Conservation (phyloP, 495 filamentous ascomycete genomes). For the Aspergillus sparsus region DNA sequence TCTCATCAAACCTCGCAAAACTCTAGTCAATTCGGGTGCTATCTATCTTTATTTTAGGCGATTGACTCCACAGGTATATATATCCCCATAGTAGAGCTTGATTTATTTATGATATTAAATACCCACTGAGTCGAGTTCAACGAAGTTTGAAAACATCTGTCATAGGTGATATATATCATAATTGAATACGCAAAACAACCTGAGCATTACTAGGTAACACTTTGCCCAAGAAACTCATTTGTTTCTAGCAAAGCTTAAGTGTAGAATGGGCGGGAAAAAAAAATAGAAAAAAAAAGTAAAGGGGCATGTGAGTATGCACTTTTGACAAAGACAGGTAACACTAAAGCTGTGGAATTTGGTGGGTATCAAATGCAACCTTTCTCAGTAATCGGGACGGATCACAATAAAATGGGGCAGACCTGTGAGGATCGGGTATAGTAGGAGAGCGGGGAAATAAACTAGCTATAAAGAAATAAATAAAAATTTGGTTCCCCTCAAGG, state of each 20-base stretch:
- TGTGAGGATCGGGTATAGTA: not conserved
- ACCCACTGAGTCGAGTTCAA: too few relatives aligned
- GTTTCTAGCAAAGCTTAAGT: too few relatives aligned
- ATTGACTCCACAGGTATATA: too few relatives aligned
- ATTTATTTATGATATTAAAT: too few relatives aligned
- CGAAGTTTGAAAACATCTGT: too few relatives aligned
- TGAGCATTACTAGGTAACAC: too few relatives aligned
- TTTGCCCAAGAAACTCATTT: too few relatives aligned
- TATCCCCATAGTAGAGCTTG: too few relatives aligned
- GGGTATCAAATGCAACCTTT: constrained; percentile 26
- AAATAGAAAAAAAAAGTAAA: not conserved
- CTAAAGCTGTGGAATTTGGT: not conserved
- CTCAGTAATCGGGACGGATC: constrained; percentile 2
- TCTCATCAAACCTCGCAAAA: not conserved
- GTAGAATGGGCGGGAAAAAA: not conserved
- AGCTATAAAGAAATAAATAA: not conserved
- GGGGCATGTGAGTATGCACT: not conserved
- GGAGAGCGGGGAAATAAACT: not conserved
- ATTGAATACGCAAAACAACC: too few relatives aligned
- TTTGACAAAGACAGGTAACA: not conserved
- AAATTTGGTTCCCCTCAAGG: not conserved
- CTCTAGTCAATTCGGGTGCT: not conserved
- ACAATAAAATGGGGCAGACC: not conserved
- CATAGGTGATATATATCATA: too few relatives aligned
- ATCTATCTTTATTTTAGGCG: too few relatives aligned